Conservation (phyloP, 768 basidiomycete genomes). For the Russula virescens region DNA sequence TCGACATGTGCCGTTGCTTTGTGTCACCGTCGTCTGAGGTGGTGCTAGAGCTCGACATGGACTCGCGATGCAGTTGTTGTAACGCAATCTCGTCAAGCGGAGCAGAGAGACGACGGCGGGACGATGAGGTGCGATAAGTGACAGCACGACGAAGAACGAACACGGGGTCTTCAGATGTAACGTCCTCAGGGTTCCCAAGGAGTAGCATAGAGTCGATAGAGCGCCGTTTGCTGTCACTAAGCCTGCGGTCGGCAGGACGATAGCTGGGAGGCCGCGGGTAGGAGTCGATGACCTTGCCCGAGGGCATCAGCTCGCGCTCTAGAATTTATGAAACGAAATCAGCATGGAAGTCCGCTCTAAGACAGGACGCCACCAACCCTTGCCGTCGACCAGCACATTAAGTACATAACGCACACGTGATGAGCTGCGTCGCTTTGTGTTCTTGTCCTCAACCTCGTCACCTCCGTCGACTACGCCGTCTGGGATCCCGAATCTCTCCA, state of each 20-base stretch:
- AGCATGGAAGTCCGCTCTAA: background rate
- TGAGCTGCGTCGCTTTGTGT: slow-evolving; percentile 71
- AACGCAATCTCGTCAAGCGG: slow-evolving; percentile 82
- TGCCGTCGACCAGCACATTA: slow-evolving; percentile 48
- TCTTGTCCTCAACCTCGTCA: slow-evolving; percentile 94
- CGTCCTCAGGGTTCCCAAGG: slow-evolving; percentile 65
- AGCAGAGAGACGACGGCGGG: slow-evolving; percentile 65
- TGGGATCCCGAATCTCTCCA: slow-evolving; percentile 90
- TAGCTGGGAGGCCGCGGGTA: slow-evolving; percentile 70
- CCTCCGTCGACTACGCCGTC: slow-evolving; percentile 99
- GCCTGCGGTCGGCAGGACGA: slow-evolving; percentile 55
- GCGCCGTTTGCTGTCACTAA: slow-evolving; percentile 66
- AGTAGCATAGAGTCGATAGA: slow-evolving; percentile 78
- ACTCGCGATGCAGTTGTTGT: slow-evolving; percentile 65
- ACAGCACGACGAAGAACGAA: slow-evolving; percentile 85
- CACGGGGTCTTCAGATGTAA: slow-evolving; percentile 76
- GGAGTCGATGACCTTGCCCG: slow-evolving; percentile 81
- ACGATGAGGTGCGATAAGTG: slow-evolving; percentile 63
- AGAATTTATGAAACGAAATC: slow-evolving; percentile 11
- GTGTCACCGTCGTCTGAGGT: slow-evolving; percentile 46
- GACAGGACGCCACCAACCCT: slow-evolving; percentile 46
- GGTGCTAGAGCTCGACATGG: slow-evolving; percentile 49
- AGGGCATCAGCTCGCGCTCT: slow-evolving; percentile 78
- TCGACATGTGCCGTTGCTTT: slow-evolving; percentile 45
- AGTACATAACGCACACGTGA: slow-evolving; percentile 81